These are phyloP conservation scores for Chlorella sorokiniana DNA, from an alignment of 139 green algal genomes.

Conservation along the genomic window DNA sequence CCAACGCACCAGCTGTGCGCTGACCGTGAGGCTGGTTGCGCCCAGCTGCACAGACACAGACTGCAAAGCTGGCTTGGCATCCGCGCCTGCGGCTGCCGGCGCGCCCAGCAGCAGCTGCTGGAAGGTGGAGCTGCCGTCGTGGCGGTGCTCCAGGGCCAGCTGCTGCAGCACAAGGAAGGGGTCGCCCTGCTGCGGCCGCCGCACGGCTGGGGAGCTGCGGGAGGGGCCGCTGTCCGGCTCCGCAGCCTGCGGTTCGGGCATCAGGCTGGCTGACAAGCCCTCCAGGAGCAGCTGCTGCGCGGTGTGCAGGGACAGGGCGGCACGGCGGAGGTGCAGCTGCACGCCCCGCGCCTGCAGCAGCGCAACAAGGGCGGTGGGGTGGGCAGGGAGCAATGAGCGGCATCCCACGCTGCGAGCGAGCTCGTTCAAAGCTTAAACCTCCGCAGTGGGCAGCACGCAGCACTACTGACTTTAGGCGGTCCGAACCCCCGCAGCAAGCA, in stretches of 20 bases:
- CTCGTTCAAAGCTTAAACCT: no score
- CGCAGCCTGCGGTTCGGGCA: neutral
- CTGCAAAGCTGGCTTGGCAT: neutral
- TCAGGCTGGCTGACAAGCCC: neutral
- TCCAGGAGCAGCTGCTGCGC: slow-evolving; percentile 19
- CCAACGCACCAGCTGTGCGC: neutral
- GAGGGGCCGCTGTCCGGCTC: neutral
- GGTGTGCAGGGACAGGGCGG: neutral
- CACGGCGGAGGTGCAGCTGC: neutral
- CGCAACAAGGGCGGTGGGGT: neutral
- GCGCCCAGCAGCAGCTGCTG: neutral
- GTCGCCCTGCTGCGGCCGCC: neutral
- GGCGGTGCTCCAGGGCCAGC: slow-evolving; percentile 8
- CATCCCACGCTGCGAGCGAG: no score
- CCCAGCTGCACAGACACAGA: neutral
- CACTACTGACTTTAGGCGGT: neutral
- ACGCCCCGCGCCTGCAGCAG: slow-evolving; percentile 11
- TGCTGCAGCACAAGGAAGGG: neutral
- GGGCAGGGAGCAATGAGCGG: no score
- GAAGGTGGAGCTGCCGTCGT: slow-evolving; percentile 23
- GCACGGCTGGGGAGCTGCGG: neutral
- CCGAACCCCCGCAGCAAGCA: neutral
- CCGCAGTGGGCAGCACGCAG: neutral
- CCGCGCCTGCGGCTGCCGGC: neutral
- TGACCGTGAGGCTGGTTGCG: neutral